Evolutionary conservation across 2,329 filamentous ascomycete species (phyloP).

Genomic region (Phaeoacremonium minimum): DNA sequence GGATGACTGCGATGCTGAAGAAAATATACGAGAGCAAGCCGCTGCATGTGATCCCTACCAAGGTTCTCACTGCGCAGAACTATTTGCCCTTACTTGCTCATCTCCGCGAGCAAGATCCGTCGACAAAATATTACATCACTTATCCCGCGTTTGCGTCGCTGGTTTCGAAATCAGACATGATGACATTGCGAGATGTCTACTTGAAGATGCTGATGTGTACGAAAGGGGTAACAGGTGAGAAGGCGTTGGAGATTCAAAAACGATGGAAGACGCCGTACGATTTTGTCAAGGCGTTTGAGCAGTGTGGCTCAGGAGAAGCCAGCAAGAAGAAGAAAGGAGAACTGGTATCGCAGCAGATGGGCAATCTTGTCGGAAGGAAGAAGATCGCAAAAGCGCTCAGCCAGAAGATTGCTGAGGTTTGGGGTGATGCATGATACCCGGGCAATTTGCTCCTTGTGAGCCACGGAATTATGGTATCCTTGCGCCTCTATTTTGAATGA

Average conservation of each 20-base stretch:
- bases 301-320: slow-evolving; percentile 41
- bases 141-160: slow-evolving; percentile 69
- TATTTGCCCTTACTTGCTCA: slow-evolving; percentile 62
- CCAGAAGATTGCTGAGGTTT: slow-evolving; percentile 67
- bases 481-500: not conserved
- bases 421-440: slow-evolving; percentile 54
- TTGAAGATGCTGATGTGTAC: slow-evolving; percentile 86
- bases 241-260: slow-evolving; percentile 74
- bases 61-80: slow-evolving; percentile 57
- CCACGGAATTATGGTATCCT: too few relatives aligned
- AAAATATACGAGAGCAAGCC: slow-evolving; percentile 56
- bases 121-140: slow-evolving; percentile 55
- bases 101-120: slow-evolving; percentile 47
- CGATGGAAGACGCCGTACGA: slow-evolving; percentile 71
- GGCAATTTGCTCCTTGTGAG: too few relatives aligned
- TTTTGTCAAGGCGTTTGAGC: slow-evolving; percentile 66
- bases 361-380: slow-evolving; percentile 59
- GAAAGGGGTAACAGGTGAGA: slow-evolving; percentile 69
- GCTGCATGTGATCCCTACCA: slow-evolving; percentile 62
- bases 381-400: slow-evolving; percentile 64
- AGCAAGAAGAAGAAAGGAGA: slow-evolving; percentile 53
- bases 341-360: slow-evolving; percentile 55
- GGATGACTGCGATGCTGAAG: slow-evolving; percentile 66
- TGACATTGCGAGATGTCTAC: slow-evolving; percentile 71
- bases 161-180: slow-evolving; percentile 69